phyloP scores from a whole-genome alignment of 2,329 filamentous ascomycete species.

The Xylariaceae sp. region DNA sequence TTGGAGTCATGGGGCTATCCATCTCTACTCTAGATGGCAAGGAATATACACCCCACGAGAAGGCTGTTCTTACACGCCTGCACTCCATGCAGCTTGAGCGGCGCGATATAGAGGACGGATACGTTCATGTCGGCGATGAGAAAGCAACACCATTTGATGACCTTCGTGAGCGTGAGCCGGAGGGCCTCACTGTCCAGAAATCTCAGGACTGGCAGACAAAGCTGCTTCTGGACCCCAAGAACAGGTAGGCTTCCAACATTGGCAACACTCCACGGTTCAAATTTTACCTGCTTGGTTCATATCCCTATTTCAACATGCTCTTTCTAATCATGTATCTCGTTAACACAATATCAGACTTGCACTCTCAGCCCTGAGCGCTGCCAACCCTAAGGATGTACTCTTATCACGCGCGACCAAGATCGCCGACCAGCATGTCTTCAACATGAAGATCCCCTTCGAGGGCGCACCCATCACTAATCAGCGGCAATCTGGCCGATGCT shows the following conservation, averaged over 20 bases:
- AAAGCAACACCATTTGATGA: conserved; percentile 29
- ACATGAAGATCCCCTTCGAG: conserved; percentile 75
- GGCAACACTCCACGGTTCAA: not conserved
- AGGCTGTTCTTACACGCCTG: conserved; percentile 43
- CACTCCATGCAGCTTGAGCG: conserved; percentile 44
- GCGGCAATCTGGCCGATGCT: conserved; percentile 76
- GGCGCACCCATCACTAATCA: conserved; percentile 84
- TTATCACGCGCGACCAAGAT: conserved; percentile 59
- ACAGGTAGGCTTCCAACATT: conserved; percentile 44
- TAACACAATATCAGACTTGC: too few species aligned
- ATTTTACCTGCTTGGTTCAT: not conserved
- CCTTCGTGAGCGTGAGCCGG: conserved; percentile 30
- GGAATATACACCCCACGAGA: too few species aligned
- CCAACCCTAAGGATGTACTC: conserved; percentile 63
- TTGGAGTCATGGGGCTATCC: too few species aligned
- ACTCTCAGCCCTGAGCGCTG: conserved; percentile 65
- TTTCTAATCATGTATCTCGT: too few species aligned
- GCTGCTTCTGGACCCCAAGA: conserved; percentile 62
- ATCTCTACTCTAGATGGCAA: too few species aligned
- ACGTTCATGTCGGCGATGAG: conserved; percentile 47
- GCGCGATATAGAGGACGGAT: conserved; percentile 38
- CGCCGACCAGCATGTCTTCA: conserved; percentile 75
- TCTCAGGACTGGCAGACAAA: conserved; percentile 58
- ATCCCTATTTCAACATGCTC: too few species aligned
- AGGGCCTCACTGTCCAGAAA: conserved; percentile 48